phyloP scores from a whole-genome alignment of 148 eudicot species.

The Chenopodium album region DNA sequence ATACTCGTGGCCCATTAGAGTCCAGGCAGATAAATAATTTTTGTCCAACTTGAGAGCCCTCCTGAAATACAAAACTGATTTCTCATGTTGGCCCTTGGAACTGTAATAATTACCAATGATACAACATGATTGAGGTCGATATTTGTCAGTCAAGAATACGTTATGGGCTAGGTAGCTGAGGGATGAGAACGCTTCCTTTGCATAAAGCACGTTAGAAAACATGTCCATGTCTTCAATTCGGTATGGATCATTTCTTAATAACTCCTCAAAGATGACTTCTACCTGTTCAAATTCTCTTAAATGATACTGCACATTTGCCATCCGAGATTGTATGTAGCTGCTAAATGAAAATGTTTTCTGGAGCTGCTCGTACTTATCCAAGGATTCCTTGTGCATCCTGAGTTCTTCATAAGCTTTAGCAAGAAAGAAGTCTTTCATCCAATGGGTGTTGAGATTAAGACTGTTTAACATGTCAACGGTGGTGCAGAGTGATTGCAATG shows the following conservation, averaged over 20 bases:
- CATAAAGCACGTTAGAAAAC: constrained; percentile 96
- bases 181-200: constrained; percentile 87
- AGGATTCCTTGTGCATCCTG: constrained; percentile 76
- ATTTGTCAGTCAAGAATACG: constrained; percentile 82
- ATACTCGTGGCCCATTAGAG: constrained; percentile 94
- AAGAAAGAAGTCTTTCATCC: constrained; percentile 99
- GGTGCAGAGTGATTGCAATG: constrained; percentile 79
- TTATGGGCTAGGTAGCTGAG: constrained; percentile 91
- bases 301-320: constrained; percentile 85
- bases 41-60: constrained; percentile 91
- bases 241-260: constrained; percentile 80
- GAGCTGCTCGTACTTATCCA: constrained; percentile 68
- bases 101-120: constrained; percentile 96
- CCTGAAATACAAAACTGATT: constrained; percentile 79
- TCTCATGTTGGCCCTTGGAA: constrained; percentile 93
- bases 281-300: constrained; percentile 88
- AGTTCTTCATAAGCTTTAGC: constrained; percentile 87
- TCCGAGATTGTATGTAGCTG: constrained; percentile 82
- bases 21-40: constrained; percentile 94
- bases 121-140: constrained; percentile 97
- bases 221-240: constrained; percentile 97
- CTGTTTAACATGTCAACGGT: constrained; percentile 62
- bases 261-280: constrained; percentile 86
- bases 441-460: constrained; percentile 73
- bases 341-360: constrained; percentile 73